phyloP scores from a whole-genome alignment of 441 rosid genomes.

The Populus hybrid region DNA sequence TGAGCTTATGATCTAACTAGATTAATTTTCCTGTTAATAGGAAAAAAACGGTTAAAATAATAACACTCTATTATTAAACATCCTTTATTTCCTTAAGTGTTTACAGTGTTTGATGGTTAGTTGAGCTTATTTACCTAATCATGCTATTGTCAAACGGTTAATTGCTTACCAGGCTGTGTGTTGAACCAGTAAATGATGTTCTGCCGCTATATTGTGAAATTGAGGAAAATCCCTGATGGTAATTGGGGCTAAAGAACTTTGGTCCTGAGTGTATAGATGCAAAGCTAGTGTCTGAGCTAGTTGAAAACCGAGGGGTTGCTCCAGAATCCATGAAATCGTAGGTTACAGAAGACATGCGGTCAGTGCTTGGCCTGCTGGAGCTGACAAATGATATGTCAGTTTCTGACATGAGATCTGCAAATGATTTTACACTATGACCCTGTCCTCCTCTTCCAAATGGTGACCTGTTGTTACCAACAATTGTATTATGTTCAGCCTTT shows the following conservation, averaged over 20 bases:
- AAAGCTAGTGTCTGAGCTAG: conserved; percentile 54
- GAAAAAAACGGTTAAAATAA: too few species aligned
- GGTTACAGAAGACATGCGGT: conserved; percentile 41
- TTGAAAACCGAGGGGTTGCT: conserved; percentile 41
- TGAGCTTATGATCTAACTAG: too few species aligned
- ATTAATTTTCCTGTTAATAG: too few species aligned
- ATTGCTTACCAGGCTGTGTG: conserved; percentile 50
- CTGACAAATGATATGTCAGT: conserved; percentile 73
- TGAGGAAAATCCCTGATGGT: conserved; percentile 45
- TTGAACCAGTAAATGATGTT: conserved; percentile 53
- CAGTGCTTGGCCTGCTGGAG: conserved; percentile 77
- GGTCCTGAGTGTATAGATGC: conserved; percentile 53
- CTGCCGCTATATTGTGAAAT: conserved; percentile 52
- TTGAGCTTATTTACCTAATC: neutral
- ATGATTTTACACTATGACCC: conserved; percentile 25
- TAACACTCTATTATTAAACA: too few species aligned
- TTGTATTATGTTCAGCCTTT: neutral
- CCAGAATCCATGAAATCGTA: conserved; percentile 48
- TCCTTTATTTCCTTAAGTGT: neutral
- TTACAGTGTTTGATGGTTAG: neutral
- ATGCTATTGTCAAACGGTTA: neutral
- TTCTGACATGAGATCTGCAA: conserved; percentile 47
- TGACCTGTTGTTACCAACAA: conserved; percentile 40
- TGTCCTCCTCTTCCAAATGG: conserved; percentile 34
- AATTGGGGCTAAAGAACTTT: conserved; percentile 36